phyloP scores from a whole-genome alignment of 495 filamentous ascomycete species.

The Neurospora sp. region DNA sequence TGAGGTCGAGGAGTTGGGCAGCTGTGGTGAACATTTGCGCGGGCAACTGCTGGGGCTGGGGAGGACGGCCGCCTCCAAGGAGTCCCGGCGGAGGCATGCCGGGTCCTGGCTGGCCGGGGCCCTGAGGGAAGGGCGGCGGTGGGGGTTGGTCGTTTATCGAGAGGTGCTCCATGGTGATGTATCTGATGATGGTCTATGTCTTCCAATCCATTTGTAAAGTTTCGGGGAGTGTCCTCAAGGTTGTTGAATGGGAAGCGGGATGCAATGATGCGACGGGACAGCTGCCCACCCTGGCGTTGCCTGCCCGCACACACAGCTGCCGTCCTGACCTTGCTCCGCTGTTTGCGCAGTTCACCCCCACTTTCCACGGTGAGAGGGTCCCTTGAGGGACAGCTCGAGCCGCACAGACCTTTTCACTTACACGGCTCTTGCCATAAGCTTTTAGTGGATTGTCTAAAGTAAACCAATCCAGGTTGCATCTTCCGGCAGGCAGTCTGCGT shows the following conservation, averaged over 20 bases:
- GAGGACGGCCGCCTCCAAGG: conserved; percentile 22
- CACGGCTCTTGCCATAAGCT: background rate
- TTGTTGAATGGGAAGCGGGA: background rate
- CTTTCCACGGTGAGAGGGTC: background rate
- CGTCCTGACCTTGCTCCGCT: background rate
- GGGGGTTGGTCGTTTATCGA: conserved; percentile 33
- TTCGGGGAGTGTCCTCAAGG: background rate
- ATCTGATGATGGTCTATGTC: conserved; percentile 1
- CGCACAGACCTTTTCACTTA: background rate
- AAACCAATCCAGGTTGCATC: background rate
- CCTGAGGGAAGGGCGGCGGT: conserved; percentile 12
- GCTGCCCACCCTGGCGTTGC: background rate
- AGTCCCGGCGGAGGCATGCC: conserved; percentile 14
- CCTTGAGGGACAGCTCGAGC: background rate
- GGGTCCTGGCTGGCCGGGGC: conserved; percentile 8
- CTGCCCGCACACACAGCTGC: no score
- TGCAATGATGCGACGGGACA: background rate
- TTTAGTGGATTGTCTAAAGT: background rate
- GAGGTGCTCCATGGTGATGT: conserved; percentile 38
- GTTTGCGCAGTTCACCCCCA: background rate
- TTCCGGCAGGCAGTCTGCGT: background rate
- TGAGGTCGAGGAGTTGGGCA: conserved; percentile 86
- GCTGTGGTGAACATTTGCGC: conserved; percentile 98
- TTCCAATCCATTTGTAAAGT: conserved; percentile 6
- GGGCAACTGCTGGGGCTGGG: conserved; percentile 49